Conservation (phyloP, 2,329 filamentous ascomycete species). For the Penicillium sp. region DNA sequence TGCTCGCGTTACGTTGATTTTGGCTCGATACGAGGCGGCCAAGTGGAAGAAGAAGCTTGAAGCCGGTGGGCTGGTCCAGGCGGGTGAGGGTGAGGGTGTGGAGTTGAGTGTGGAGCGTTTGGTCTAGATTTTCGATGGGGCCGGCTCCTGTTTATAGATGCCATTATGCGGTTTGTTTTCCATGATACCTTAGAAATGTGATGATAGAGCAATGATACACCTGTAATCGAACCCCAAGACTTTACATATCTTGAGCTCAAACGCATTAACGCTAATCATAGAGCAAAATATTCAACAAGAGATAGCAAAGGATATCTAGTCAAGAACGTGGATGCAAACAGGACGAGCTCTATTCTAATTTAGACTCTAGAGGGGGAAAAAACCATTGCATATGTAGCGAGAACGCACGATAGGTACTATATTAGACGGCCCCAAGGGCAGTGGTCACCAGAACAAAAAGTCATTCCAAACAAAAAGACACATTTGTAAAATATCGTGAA, state of each 20-base stretch:
- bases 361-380: background rate
- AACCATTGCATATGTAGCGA: conserved; percentile 1
- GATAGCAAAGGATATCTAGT: background rate
- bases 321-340: background rate
- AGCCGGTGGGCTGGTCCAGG: conserved; percentile 35
- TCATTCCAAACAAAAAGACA: background rate
- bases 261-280: background rate
- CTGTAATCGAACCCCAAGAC: background rate
- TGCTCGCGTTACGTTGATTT: conserved; percentile 45
- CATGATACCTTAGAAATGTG: conserved; percentile 7
- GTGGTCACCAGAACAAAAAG: background rate
- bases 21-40: conserved; percentile 45
- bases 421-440: background rate
- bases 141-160: background rate
- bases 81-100: conserved; percentile 13
- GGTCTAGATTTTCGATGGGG: conserved; percentile 18
- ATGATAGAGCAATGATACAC: conserved; percentile 7
- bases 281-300: background rate
- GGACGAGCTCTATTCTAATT: conserved; percentile 5
- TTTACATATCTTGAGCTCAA: background rate
- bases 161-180: conserved; percentile 2
- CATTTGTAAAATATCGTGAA: conserved; percentile 4
- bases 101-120: conserved; percentile 36
- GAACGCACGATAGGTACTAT: conserved; percentile 8
- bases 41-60: conserved; percentile 51